These are phyloP conservation scores for Hirsutella minnesotensis DNA, from an alignment of 2,329 filamentous ascomycete genomes.

Conservation along the genomic window DNA sequence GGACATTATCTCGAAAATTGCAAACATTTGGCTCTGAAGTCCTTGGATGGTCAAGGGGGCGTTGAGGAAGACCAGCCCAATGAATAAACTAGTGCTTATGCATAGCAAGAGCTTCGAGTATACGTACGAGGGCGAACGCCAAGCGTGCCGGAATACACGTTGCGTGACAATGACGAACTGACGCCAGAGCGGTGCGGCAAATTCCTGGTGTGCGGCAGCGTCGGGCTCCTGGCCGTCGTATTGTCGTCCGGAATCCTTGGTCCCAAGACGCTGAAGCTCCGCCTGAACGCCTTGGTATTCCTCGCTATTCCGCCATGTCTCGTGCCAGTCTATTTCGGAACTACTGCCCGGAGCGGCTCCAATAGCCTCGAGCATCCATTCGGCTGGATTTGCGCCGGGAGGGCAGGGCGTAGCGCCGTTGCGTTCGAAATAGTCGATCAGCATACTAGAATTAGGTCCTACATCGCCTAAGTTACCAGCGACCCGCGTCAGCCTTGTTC, in stretches of 20 bases:
- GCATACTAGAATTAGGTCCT: slow-evolving; percentile 13
- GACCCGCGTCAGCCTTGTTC: too few relatives aligned
- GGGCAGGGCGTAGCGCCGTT: slow-evolving; percentile 44
- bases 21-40: slow-evolving; percentile 60
- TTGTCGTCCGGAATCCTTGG: background rate
- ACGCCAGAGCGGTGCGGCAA: slow-evolving; percentile 5
- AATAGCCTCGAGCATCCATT: slow-evolving; percentile 47
- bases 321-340: background rate
- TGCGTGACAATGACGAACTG: slow-evolving; percentile 50
- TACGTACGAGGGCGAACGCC: slow-evolving; percentile 65
- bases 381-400: slow-evolving; percentile 50
- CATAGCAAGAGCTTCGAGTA: slow-evolving; percentile 44
- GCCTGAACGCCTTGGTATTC: background rate
- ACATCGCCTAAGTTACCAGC: background rate
- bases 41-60: slow-evolving; percentile 41
- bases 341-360: slow-evolving; percentile 28
- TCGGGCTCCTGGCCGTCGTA: too few relatives aligned
- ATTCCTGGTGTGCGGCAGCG: background rate
- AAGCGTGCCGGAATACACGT: slow-evolving; percentile 67
- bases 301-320: background rate
- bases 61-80: background rate
- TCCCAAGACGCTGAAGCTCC: background rate
- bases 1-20: slow-evolving; percentile 58
- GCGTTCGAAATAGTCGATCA: slow-evolving; percentile 47
- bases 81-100: background rate